Evolutionary conservation across 179 eudicot genomes (phyloP), one percentile per base, ranked within the genome.

Genomic region (Camellia oleifera): DNA sequence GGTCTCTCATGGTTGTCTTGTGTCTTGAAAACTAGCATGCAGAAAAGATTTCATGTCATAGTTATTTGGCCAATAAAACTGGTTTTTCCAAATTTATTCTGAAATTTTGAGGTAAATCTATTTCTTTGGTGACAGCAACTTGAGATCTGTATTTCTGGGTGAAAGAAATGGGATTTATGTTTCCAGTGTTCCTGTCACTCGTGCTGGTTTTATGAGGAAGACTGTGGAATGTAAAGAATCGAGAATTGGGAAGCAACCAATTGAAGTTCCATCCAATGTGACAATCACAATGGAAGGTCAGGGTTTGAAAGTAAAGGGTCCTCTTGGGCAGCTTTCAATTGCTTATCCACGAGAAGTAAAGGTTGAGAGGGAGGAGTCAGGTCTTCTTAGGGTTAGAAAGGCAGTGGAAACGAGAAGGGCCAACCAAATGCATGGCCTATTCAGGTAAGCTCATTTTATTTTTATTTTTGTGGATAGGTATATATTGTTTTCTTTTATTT

Each of bases 371-470:
- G 89, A 94, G 69, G 99, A 94, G 14, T 83, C 95, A 20, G 97
- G 97, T 63, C 18, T 77, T 64, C 84, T 94, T 61, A 83, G 86
- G 82, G 95, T 95, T 63, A 86, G 80, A 76, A 95, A 91, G 84
- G 90, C 99, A n/a, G 79, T 88, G 60, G 99, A 94, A 80, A 91
- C 99, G n/a, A 85, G 96, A 84, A 87, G 96, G 85, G 99, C 99
- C 20, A 94, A 89, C 81, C 94, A 95, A 87, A 94, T 95, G 99
- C 99, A 95, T 82, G 99, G 99, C 44, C 89, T 95, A 77, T 95
- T 95, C 89, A 91, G 99, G 99, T 91, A 86, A 40, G 42, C 42
- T 42, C 23, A 56, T 18, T 13, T 42, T n/a, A 3, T 13, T 17
- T 74, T 32, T 57, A 46, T 56, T 73, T 57, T 73, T 72, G 32